Evolutionary conservation across 176 grass and related monocot genomes (phyloP), one percentile per base, ranked within the genome.

Genomic region (Elymus sibiricus): DNA sequence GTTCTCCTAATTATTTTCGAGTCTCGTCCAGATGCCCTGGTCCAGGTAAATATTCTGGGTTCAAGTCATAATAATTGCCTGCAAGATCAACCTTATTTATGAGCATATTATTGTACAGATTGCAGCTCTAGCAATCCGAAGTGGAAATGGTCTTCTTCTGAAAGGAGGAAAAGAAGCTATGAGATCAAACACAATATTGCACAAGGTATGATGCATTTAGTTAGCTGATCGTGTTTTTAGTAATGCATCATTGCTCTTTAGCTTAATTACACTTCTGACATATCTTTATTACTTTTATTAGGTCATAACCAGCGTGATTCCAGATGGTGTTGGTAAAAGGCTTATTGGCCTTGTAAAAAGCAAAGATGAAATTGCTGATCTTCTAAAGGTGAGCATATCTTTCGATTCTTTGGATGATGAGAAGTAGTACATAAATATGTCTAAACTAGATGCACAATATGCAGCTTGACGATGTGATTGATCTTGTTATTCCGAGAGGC

Each of bases 81-180:
- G 12, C n/a, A 88, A 76, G 29, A 15, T 37, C 37, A 78, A 53
- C 29, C 19, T 84, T 91, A 81, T 32, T 59, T 86, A 63, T 77
- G 10, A 46, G 67, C 28, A 62, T 24, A 35, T 64, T 74, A 39
- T 62, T 27, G 17, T 65, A 74, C 83, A 99, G 97, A 99, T 99
- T 82, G 94, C 97, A 37, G 92, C 92, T 76, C 80, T 99, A 77
- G 97, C 97, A 72, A 89, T 99, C 81, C 83, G 88, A 88, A 97
- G 97, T 84, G 94, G 97, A 53, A 99, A 99, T 75, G 97, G 97
- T 28, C 94, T 99, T 83, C 97, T 99, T 81, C 66, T 99, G 82
- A 99, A 99, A 90, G 97, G 97, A 80, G 97, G 97, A 26, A 99
- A 99, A 82, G 97, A 99, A 91, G 97, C 92, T 85, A 99, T 88